Evolutionary conservation across 306 rosid species (phyloP).

Genomic region (Sophora flavescens): DNA sequence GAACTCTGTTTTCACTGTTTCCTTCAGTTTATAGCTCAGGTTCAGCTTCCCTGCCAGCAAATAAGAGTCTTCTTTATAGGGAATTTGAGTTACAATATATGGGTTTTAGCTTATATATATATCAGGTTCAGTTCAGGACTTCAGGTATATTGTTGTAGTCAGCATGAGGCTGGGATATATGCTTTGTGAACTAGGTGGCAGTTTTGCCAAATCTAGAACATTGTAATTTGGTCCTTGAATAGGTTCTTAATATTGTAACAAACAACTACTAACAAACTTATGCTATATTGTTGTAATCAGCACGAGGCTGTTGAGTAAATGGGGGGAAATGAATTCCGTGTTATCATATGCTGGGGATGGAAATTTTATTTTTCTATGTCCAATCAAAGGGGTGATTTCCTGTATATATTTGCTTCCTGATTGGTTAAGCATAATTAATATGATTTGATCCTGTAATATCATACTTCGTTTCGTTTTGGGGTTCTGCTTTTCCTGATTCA

Average conservation of each 20-base stretch:
- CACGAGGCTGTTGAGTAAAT: constrained; percentile 19
- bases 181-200: constrained; percentile 11
- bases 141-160: constrained; percentile 46
- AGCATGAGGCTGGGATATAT: constrained; percentile 28
- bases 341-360: not conserved
- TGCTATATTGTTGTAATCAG: constrained; percentile 32
- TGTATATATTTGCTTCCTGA: constrained; percentile 35
- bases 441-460: constrained; percentile 32
- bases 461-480: constrained; percentile 30
- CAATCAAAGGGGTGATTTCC: constrained; percentile 21
- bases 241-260: too few species aligned
- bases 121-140: constrained; percentile 18
- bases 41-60: constrained; percentile 35
- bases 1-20: constrained; percentile 48
- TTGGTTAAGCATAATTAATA: not conserved
- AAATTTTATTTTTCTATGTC: not conserved
- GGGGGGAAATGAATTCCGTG: constrained; percentile 39
- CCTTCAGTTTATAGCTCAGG: constrained; percentile 48
- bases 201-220: not conserved
- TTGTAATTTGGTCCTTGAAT: too few species aligned
- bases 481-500: constrained; percentile 25
- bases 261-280: too few species aligned
- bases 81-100: constrained; percentile 45
- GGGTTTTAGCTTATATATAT: constrained; percentile 17
- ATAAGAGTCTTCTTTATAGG: constrained; percentile 31